Evolutionary conservation across 73 alveolate genomes (phyloP).

Genomic region (Effrenium voratum): DNA sequence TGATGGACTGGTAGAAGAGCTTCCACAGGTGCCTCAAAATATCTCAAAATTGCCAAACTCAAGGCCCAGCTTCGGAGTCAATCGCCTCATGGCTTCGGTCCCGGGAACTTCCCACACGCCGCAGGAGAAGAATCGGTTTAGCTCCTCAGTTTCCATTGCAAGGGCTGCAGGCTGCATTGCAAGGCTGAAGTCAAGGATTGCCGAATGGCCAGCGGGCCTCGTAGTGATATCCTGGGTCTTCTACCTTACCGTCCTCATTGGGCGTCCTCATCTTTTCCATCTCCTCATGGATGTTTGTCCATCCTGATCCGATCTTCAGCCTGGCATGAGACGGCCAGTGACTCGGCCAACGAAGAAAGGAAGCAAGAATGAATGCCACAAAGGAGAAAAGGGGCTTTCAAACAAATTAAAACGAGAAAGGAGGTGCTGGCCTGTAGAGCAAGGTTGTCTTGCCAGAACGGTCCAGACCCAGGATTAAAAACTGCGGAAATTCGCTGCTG

Average conservation of each 20-base stretch:
- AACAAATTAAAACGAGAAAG: no score
- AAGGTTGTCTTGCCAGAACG: conserved; percentile 67
- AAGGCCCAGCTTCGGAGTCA: neutral
- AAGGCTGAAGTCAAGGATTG: neutral
- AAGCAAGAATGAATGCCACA: no score
- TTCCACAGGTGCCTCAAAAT: conserved; percentile 66
- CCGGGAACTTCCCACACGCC: conserved; percentile 93
- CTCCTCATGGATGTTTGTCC: conserved; percentile 41
- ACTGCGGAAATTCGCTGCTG: conserved; percentile 75
- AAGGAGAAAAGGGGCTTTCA: no score
- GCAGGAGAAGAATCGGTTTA: conserved; percentile 45
- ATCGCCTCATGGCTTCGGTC: conserved; percentile 88
- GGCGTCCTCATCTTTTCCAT: conserved; percentile 70
- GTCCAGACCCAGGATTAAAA: conserved; percentile 71
- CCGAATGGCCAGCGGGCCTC: conserved; percentile 5
- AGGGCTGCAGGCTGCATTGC: neutral
- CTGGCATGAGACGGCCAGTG: neutral
- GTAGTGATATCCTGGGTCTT: conserved; percentile 86
- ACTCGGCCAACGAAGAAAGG: no score
- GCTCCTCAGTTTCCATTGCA: conserved; percentile 3
- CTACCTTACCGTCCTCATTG: conserved; percentile 57
- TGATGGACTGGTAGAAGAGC: conserved; percentile 89
- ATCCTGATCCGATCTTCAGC: conserved; percentile 86
- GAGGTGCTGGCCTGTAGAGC: conserved; percentile 74
- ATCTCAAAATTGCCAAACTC: neutral